phyloP scores from a whole-genome alignment of 2,329 filamentous ascomycete genomes.

The Escovopsis sp. region DNA sequence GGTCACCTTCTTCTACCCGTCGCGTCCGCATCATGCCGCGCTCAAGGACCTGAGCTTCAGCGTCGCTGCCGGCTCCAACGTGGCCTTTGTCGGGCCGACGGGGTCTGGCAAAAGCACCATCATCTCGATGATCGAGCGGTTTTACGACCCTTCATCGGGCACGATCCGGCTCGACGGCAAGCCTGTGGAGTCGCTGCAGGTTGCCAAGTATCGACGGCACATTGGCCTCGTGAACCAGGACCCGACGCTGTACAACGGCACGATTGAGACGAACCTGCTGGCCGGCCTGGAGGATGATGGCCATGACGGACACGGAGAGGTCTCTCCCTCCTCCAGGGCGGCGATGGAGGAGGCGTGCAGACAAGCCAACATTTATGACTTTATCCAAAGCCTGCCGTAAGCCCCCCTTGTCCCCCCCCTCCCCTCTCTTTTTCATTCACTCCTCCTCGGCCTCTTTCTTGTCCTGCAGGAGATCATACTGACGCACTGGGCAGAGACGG shows the following conservation, averaged over 20 bases:
- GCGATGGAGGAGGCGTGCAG: conserved; percentile 64
- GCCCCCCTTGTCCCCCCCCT: too few relatives aligned
- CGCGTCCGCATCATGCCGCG: conserved; percentile 47
- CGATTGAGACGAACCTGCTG: conserved; percentile 77
- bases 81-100: conserved; percentile 1
- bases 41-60: conserved; percentile 44
- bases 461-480: not conserved
- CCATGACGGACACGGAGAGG: conserved; percentile 27
- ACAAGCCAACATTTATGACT: conserved; percentile 86
- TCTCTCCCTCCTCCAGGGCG: conserved; percentile 44
- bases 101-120: conserved; percentile 66
- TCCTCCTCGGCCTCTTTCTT: too few relatives aligned
- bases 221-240: conserved; percentile 87
- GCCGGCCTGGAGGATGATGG: conserved; percentile 47
- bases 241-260: conserved; percentile 84
- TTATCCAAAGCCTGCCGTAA: conserved; percentile 61
- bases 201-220: conserved; percentile 71
- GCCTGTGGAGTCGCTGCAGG: conserved; percentile 64
- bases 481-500: conserved; percentile 35
- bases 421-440: too few relatives aligned
- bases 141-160: conserved; percentile 77
- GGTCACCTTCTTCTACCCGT: conserved; percentile 54
- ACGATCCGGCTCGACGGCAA: conserved; percentile 71
- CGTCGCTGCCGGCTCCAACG: conserved; percentile 22
- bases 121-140: conserved; percentile 80